phyloP scores from a whole-genome alignment of 805 yeast genomes.

The Suhomyces tanzawaensis region DNA sequence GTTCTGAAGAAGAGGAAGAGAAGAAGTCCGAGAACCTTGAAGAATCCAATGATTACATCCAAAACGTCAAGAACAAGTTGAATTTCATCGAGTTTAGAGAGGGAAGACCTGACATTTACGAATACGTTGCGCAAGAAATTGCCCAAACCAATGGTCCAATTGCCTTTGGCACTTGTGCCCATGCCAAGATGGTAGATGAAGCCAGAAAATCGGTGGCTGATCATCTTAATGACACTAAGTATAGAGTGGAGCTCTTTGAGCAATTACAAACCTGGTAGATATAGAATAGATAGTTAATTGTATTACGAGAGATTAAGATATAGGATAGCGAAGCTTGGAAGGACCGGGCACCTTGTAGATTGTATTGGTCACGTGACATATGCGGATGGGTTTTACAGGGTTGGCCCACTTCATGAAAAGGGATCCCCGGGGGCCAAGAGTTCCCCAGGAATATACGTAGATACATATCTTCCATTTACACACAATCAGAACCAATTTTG shows the following conservation, averaged over 20 bases:
- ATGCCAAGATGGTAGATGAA: constrained; percentile 40
- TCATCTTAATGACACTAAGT: constrained; percentile 23
- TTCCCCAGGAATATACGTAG: no score
- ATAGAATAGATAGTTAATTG: neutral
- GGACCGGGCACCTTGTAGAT: no score
- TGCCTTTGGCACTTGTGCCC: constrained; percentile 52
- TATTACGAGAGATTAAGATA: no score
- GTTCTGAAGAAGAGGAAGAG: constrained; percentile 13
- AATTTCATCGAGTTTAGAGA: constrained; percentile 41
- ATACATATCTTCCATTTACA: no score
- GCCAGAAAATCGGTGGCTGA: constrained; percentile 26
- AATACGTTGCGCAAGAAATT: constrained; percentile 36
- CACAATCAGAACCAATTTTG: no score
- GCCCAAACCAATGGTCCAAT: constrained; percentile 35
- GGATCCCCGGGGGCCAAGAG: no score
- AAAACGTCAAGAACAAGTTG: constrained; percentile 20
- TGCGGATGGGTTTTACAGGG: no score
- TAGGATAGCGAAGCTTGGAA: no score
- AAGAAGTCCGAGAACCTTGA: constrained; percentile 8
- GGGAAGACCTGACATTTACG: constrained; percentile 42
- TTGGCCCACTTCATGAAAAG: no score
- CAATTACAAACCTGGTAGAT: constrained; percentile 34
- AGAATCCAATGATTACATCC: constrained; percentile 13
- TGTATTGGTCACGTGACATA: no score
- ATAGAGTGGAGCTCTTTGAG: constrained; percentile 37